These are phyloP conservation scores for Aspergillus caelatus DNA, from an alignment of 2,329 filamentous ascomycete genomes.

Conservation along the genomic window DNA sequence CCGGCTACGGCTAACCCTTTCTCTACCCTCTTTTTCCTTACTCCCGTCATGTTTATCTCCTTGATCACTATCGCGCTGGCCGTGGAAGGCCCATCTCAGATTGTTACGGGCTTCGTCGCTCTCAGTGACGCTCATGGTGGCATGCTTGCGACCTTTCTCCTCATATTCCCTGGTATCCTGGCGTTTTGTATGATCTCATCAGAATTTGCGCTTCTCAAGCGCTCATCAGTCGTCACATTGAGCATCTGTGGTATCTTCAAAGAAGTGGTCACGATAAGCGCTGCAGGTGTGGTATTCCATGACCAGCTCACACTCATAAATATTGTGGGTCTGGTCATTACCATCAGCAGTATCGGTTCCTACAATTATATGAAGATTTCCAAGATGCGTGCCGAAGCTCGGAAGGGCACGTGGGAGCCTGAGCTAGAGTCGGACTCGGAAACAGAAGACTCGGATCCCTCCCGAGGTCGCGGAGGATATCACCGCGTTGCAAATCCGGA, in stretches of 20 bases:
- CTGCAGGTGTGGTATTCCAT: conserved; percentile 83
- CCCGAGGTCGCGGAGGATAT: conserved; percentile 29
- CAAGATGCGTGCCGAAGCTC: conserved; percentile 81
- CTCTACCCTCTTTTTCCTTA: conserved; percentile 95
- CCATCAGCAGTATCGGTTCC: conserved; percentile 78
- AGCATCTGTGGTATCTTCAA: conserved; percentile 99
- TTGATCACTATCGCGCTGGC: conserved; percentile 80
- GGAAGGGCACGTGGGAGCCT: conserved; percentile 41
- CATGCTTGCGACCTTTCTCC: conserved; percentile 67
- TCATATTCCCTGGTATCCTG: conserved; percentile 86
- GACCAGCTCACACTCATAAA: conserved; percentile 88
- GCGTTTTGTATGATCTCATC: conserved; percentile 97
- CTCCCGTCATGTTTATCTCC: conserved; percentile 90
- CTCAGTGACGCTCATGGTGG: conserved; percentile 71
- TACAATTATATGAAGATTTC: conserved; percentile 96
- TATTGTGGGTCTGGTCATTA: conserved; percentile 81
- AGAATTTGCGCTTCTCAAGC: conserved; percentile 92
- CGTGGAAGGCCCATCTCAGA: conserved; percentile 74
- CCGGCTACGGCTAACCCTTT: conserved; percentile 96
- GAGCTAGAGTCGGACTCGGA: conserved; percentile 32
- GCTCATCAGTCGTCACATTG: conserved; percentile 92
- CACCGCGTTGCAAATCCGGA: conserved; percentile 29
- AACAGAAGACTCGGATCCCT: conserved; percentile 28
- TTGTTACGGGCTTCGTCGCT: conserved; percentile 66
- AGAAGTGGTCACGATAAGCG: conserved; percentile 93